phyloP scores from a whole-genome alignment of 2,329 filamentous ascomycete genomes.

The Rutstroemia sp. region DNA sequence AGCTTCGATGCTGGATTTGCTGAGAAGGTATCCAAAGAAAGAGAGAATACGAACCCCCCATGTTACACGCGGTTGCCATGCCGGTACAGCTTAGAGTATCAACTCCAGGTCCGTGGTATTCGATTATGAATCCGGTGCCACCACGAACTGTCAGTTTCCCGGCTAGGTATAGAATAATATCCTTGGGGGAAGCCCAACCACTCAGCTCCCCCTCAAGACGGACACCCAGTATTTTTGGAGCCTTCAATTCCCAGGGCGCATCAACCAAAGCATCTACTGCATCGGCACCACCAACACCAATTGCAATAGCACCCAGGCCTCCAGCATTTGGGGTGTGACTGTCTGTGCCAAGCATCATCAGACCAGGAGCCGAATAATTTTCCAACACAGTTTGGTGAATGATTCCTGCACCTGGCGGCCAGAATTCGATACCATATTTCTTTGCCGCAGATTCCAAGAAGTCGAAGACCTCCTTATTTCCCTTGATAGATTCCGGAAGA shows the following conservation, averaged over 20 bases:
- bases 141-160: slow-evolving; percentile 87
- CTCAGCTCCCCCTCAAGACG: slow-evolving; percentile 74
- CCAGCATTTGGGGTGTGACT: slow-evolving; percentile 98
- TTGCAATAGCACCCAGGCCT: slow-evolving; percentile 85
- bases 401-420: slow-evolving; percentile 88
- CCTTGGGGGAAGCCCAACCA: slow-evolving; percentile 92
- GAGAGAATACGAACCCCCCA: slow-evolving; percentile 30
- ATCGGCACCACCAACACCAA: slow-evolving; percentile 94
- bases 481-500: slow-evolving; percentile 74
- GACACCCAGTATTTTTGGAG: slow-evolving; percentile 83
- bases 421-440: slow-evolving; percentile 92
- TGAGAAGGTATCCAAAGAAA: neutral
- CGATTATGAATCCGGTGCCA: slow-evolving; percentile 89
- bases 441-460: slow-evolving; percentile 89
- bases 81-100: slow-evolving; percentile 85
- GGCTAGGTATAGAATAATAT: slow-evolving; percentile 85
- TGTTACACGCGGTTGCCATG: slow-evolving; percentile 88
- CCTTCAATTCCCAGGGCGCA: slow-evolving; percentile 95
- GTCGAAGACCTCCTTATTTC: slow-evolving; percentile 96
- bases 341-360: slow-evolving; percentile 99
- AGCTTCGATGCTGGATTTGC: too few species aligned
- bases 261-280: slow-evolving; percentile 95
- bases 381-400: slow-evolving; percentile 97
- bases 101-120: slow-evolving; percentile 88
- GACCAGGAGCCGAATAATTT: slow-evolving; percentile 92